Evolutionary conservation across 129 eudicot genomes (phyloP).

Genomic region (Smallanthus sonchifolius): DNA sequence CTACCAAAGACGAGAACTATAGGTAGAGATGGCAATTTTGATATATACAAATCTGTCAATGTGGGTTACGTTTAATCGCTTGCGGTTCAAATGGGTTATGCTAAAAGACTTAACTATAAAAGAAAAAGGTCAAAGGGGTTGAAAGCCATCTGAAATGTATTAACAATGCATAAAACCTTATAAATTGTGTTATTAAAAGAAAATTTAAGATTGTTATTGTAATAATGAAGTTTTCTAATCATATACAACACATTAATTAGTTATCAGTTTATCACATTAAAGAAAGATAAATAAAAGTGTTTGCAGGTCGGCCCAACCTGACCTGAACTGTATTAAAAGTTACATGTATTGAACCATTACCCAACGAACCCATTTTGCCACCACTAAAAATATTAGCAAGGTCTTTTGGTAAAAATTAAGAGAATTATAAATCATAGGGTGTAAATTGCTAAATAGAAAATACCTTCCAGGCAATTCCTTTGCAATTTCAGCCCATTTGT

Average conservation of each 20-base stretch:
- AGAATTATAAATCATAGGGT: background rate
- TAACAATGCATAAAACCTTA: background rate
- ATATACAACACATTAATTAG: background rate
- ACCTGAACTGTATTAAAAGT: background rate
- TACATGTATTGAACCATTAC: background rate
- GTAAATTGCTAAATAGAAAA: background rate
- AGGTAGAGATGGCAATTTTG: background rate
- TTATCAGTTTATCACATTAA: background rate
- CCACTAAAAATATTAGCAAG: background rate
- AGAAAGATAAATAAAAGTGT: background rate
- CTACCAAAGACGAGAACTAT: too few relatives aligned
- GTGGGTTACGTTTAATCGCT: background rate
- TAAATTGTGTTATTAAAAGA: background rate
- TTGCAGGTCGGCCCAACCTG: background rate
- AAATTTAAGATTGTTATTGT: background rate
- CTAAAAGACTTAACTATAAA: background rate
- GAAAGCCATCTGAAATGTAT: background rate
- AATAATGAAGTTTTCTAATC: background rate
- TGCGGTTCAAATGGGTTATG: background rate
- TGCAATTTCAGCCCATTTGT: slow-evolving; percentile 96
- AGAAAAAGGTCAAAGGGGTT: background rate
- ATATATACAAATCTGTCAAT: background rate
- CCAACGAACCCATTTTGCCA: background rate
- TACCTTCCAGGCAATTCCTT: slow-evolving; percentile 89
- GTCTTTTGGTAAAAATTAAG: background rate